phyloP scores from a whole-genome alignment of 1,139 yeast genomes.

The Zygotorulaspora mrakii region DNA sequence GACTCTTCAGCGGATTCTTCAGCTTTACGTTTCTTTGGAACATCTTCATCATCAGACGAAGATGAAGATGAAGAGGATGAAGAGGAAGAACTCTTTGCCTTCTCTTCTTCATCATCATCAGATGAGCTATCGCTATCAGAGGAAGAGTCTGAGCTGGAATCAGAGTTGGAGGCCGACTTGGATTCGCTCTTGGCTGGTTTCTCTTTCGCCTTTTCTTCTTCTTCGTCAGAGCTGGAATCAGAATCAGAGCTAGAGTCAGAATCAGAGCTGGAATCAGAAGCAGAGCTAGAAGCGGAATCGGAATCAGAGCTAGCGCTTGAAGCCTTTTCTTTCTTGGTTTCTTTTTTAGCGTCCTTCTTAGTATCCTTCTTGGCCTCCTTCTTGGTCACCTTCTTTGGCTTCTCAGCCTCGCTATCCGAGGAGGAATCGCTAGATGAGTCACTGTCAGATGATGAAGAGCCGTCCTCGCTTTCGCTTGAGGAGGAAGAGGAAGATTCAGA shows the following conservation, averaged over 20 bases:
- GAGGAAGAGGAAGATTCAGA: constrained; percentile 22
- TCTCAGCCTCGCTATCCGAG: constrained; percentile 21
- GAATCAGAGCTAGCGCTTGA: constrained; percentile 9
- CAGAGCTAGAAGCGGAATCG: constrained; percentile 22
- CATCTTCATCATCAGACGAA: constrained; percentile 13
- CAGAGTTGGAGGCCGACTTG: constrained; percentile 14
- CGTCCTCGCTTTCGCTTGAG: constrained; percentile 6
- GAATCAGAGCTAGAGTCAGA: constrained; percentile 24
- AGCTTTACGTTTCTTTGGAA: constrained; percentile 38
- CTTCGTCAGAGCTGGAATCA: constrained; percentile 10
- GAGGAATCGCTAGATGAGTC: constrained; percentile 17
- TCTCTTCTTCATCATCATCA: constrained; percentile 11
- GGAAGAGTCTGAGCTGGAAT: constrained; percentile 7
- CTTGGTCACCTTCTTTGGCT: no score
- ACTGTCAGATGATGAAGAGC: constrained; percentile 15
- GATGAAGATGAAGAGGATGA: constrained; percentile 36
- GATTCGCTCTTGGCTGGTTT: constrained; percentile 11
- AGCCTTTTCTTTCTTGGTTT: constrained; percentile 22
- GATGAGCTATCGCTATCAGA: constrained; percentile 10
- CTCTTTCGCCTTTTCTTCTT: constrained; percentile 29
- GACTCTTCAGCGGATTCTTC: constrained; percentile 31
- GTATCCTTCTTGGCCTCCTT: no score
- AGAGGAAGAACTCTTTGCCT: constrained; percentile 4
- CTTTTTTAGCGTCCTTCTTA: no score
- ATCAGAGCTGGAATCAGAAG: constrained; percentile 9